phyloP scores from a whole-genome alignment of 2,329 filamentous ascomycete genomes.

The Sarocladiaceae sp. region DNA sequence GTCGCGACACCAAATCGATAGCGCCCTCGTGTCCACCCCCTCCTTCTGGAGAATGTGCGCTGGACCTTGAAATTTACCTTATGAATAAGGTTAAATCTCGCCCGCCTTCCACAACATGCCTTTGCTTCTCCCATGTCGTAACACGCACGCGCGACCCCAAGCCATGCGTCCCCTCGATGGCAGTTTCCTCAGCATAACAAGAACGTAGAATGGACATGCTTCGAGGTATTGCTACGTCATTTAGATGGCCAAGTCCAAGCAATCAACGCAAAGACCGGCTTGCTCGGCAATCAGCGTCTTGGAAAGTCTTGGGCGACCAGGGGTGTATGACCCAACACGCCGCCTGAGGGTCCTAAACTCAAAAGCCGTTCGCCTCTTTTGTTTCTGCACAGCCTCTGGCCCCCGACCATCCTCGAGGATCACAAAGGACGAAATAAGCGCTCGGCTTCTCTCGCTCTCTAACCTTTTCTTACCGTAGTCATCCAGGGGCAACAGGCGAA shows the following conservation, averaged over 20 bases:
- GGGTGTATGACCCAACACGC: not conserved
- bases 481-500: not conserved
- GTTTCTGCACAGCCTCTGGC: not conserved
- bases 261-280: not conserved
- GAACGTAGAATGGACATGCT: no score
- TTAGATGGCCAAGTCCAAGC: not conserved
- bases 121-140: not conserved
- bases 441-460: no score
- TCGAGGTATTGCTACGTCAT: not conserved
- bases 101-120: not conserved
- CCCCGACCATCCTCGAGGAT: not conserved
- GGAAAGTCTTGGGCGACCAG: constrained; percentile 8
- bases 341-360: not conserved
- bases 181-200: no score
- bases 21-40: not conserved
- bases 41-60: no score
- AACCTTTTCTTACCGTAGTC: no score
- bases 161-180: no score
- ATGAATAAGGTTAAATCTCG: constrained; percentile 6
- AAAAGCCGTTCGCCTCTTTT: not conserved
- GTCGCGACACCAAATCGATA: no score
- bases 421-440: not conserved
- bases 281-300: constrained; percentile 4
- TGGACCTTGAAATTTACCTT: not conserved
- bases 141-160: no score